Evolutionary conservation across 805 yeast genomes (phyloP), one percentile per base, ranked within the genome.

Genomic region (Metschnikowia continentalis): DNA sequence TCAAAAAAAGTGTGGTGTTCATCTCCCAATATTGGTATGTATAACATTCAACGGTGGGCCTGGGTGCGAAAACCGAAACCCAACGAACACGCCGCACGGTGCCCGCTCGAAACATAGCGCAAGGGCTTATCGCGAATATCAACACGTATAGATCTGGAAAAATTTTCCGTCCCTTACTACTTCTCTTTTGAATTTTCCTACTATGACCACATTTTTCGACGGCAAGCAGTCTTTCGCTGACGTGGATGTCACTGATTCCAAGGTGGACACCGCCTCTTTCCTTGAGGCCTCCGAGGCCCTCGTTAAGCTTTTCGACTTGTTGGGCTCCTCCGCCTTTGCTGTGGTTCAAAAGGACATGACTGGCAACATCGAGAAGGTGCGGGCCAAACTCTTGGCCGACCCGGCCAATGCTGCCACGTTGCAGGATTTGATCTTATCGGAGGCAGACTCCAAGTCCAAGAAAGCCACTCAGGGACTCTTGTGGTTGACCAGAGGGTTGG

Each of bases 381-480:
- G 90, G 57, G 74, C 82, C 43, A 80, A 84, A 63, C 76, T 85
- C 56, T 75, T 83, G 52, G 76, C 82, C 6, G 79, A 82, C 50
- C 96, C 96, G 42, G 79, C 72, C 37, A 69, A 72, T 49, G 76
- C 87, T 30, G 64, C 72, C n/a, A 84, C 95, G 23, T 77, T 90
- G 60, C 96, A 90, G 72, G 90, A 80, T 54, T 75, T 90, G 65
- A 85, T 90, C 33, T 70, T 86, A 54, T 74, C 83, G 50, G 97
- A 90, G 74, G 83, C 81, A 40, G 77, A 76, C 36, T 81, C 81
- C 57, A 81, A 81, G 69, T 75, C 77, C 61, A 87, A 84, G 68
- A 83, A 84, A 54, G 96, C 96, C 38, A 90, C 96, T 11, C 96
- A 90, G 70, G 97, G 95, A 37, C 78, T 90, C 58, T 72, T 90